Base-by-base conservation (phyloP, 371 early-diverging fungal species). In the Mucor piriformis region DNA sequence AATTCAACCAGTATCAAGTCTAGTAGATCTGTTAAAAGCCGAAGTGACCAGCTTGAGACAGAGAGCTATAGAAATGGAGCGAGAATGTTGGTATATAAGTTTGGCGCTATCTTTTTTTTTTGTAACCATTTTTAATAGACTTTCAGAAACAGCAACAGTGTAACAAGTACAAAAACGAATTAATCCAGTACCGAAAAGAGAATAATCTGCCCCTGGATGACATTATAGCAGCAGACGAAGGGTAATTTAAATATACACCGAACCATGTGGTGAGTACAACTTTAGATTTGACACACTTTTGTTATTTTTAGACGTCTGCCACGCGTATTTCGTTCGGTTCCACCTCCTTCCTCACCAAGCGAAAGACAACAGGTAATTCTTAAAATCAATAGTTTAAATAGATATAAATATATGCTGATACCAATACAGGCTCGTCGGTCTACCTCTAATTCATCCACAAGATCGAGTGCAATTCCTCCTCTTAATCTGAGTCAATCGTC, bases 51-150 rank as follows among this genome's bases (percentile, higher is more conserved):
- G 78, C 29, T 68, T 91, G 40, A 83, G 84, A 35, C 72, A 73
- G n/a, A 84, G 83, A 33, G 66, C 88, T 21, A 70, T 78, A n/a
- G 90, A 90, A 44, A 82, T 89, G 61, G 90, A 90, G 65, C 85
- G 84, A 62, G 92, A 92, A 79, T 84, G 88, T 83, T 79, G 59
- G 46, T 76, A n/a, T n/a, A n/a, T n/a, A n/a, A n/a, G n/a, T n/a
- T n/a, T n/a, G n/a, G n/a, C n/a, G n/a, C n/a, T n/a, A n/a, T n/a
- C 35, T 42, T 11, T 25, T 23, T 25, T 21, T 46, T 24, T 25
- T 21, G 11, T 24, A 3, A 11, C 24, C 12, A 2, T 13, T 21
- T 24, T 23, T 35, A 23, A 10, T 46, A 83, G 84, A 81, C 47
- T 53, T 84, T 49, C 72, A 76, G 59, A 89, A 85, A 67, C 82